phyloP scores from a whole-genome alignment of 2,329 filamentous ascomycete species.

The Sclerotinia minor region DNA sequence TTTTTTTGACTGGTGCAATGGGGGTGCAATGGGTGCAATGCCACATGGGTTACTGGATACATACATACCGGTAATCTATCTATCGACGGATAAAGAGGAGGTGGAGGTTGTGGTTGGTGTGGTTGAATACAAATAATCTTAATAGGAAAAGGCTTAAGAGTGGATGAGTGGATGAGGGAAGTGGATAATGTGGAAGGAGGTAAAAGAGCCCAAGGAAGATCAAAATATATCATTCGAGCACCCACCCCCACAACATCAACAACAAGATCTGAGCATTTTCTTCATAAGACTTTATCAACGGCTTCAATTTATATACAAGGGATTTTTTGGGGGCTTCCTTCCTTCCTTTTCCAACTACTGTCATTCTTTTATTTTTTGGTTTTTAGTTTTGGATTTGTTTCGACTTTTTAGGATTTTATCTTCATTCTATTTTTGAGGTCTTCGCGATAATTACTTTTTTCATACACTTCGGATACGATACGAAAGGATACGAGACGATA shows the following conservation, averaged over 20 bases:
- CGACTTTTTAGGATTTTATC: neutral
- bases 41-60: neutral
- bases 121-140: no score
- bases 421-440: neutral
- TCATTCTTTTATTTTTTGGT: no score
- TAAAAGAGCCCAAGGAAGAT: neutral
- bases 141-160: neutral
- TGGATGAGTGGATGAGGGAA: neutral
- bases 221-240: constrained; percentile 5
- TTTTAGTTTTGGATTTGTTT: neutral
- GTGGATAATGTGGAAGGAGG: neutral
- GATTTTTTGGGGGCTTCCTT: neutral
- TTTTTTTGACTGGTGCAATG: constrained; percentile 1
- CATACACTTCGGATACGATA: neutral
- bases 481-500: neutral
- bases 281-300: neutral
- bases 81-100: neutral
- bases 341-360: constrained; percentile 22
- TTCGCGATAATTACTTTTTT: neutral
- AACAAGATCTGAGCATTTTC: neutral
- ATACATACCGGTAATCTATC: neutral
- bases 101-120: neutral
- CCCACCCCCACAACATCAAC: neutral
- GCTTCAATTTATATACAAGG: constrained; percentile 1
- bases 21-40: constrained; percentile 1